Base-by-base conservation (phyloP, 1,284 basidiomycete species). In the Volvariella surrecta region DNA sequence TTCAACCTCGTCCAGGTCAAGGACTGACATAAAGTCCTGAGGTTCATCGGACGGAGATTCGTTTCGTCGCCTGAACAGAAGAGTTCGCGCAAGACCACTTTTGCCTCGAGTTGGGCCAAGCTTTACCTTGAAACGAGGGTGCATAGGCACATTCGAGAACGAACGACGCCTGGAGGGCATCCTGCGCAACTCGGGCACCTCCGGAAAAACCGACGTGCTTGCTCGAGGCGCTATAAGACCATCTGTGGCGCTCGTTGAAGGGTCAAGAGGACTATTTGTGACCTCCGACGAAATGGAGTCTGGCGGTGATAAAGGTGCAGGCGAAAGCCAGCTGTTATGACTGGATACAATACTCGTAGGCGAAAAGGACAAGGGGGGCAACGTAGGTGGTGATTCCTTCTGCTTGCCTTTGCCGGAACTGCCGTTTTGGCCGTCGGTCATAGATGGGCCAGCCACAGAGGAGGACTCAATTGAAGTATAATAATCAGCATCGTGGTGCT, bases 361-460 rank as follows among this genome's bases (percentile, higher is more conserved):
- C 38, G 71, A 66, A 54, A 86, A 77, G 24, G 68, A 64, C 48
- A 85, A 63, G 48, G 82, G 79, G 45, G 82, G 78, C 45, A 84
- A 67, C 52, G 67, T 67, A 46, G 81, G 78, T 32, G 79, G 71
- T 22, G 60, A 57, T 49, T 82, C 82, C 54, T 60, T 74, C 46
- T 61, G 72, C 57, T 83, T 85, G 48, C 78, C 82, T 62, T 76
- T 79, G 40, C 61, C 55, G 49, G 35, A 35, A 15, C 6, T 19
- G n/a, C 13, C 8, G 7, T 7, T 35, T 35, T 6, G 7, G n/a
- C 34, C 18, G 15, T 35, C 34, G 34, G 4, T 19, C 13, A 35
- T 15, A 8, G 34, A 35, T 8, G 34, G 34, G 7, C 34, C 34
- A 7, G 34, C 34, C 13, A 15, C 34, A 35, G 34, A 6, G 6